Evolutionary conservation across 2,329 filamentous ascomycete genomes (phyloP), one percentile per base, ranked within the genome.

Genomic region (Epichloe sibirici): DNA sequence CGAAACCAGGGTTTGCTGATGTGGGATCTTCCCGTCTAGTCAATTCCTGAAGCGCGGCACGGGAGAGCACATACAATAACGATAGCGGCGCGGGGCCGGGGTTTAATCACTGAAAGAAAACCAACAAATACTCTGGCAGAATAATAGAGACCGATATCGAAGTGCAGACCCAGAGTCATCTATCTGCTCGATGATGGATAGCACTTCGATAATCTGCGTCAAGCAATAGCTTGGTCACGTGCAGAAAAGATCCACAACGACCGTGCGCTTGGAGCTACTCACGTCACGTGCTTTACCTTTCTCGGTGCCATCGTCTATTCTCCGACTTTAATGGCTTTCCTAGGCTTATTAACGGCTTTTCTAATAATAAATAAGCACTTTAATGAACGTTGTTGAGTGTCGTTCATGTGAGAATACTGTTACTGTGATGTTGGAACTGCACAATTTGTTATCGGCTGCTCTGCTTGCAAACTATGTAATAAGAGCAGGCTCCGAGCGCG

Each of bases 41-140:
- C 17, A 55, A 40, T 13, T 17, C 25, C 47, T 11, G 15, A 21
- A 45, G 28, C 34, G 39, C 28, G 25, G 11, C 9, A 17, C 23
- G 21, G 12, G 15, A 45, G 49, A 48, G 49, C 40, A 57, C 61
- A 61, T 64, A 69, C 62, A 62, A 59, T 57, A 67, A 67, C 57
- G 63, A 68, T 61, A 58, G 68, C 25, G 60, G 61, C 58, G 64
- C 61, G 58, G 59, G 56, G 57, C 55, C 57, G 56, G 59, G 58
- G 58, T 55, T 63, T 66, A 64, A 65, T 63, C 58, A 63, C 62
- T 67, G 60, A 61, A 61, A 52, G 43, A n/a, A 40, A 65, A 61
- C 62, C 65, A 69, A 71, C 65, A 62, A 59, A 69, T 71, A 69
- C 63, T 69, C 64, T 57, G 55, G 62, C 63, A 64, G 65, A 70